A percentile compares a stretch with the other conserved stretches of the same genome.
Conservation (phyloP, 2,329 filamentous ascomycete species). For the Akanthomyces lecanii region DNA sequence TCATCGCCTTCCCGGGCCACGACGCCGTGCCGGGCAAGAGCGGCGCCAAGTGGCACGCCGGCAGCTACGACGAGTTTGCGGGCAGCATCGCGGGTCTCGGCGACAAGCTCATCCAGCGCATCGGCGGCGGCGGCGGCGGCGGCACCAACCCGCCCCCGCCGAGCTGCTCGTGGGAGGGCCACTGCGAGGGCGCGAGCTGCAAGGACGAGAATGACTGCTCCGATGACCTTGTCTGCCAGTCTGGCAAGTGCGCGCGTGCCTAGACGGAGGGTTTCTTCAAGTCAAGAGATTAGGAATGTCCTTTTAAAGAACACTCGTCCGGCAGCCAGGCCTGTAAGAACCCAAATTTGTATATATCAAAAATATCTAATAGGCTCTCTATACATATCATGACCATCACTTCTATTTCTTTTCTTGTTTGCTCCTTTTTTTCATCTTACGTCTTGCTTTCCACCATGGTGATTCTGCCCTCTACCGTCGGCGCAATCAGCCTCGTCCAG, state of each 20-base stretch:
- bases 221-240: conserved; percentile 23
- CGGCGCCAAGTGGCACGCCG: conserved; percentile 52
- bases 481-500: conserved; percentile 79
- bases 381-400: not conserved
- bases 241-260: conserved; percentile 20
- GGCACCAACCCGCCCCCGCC: conserved; percentile 1
- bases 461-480: conserved; percentile 74
- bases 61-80: conserved; percentile 46
- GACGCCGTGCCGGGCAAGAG: conserved; percentile 52
- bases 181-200: conserved; percentile 23
- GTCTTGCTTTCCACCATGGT: conserved; percentile 35
- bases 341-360: conserved; percentile 8
- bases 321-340: not conserved
- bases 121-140: conserved; percentile 21
- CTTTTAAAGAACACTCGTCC: not conserved
- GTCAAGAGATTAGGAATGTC: too few species aligned
- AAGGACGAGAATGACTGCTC: conserved; percentile 23
- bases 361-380: not conserved
- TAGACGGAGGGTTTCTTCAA: not conserved
- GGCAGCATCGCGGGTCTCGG: conserved; percentile 48
- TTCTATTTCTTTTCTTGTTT: not conserved
- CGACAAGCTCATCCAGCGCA: conserved; percentile 43
- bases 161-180: conserved; percentile 21
- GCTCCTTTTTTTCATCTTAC: not conserved
- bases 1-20: conserved; percentile 54